These are phyloP conservation scores for Pyrus hybrid DNA, from an alignment of 331 rosid genomes.

Conservation along the genomic window DNA sequence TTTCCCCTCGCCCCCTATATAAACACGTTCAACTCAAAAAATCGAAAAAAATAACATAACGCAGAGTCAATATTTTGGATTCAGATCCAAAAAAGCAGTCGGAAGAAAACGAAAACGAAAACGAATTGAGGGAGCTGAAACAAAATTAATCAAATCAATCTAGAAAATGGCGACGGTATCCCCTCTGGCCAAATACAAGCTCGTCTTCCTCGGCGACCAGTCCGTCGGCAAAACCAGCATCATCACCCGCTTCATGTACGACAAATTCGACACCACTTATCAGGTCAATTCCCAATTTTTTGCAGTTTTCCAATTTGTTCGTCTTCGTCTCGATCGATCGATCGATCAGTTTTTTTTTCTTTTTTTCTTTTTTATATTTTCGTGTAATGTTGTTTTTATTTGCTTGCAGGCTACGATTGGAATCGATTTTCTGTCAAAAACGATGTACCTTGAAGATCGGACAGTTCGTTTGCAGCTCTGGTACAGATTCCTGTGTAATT, in stretches of 20 bases:
- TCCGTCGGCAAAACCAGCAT: conserved; percentile 99
- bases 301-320: background rate
- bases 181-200: conserved; percentile 98
- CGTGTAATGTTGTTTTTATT: background rate
- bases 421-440: conserved; percentile 91
- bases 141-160: background rate
- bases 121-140: background rate
- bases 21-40: conserved; percentile 28
- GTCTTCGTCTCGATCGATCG: background rate
- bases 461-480: conserved; percentile 99
- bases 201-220: conserved; percentile 96
- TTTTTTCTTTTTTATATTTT: background rate
- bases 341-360: too few species aligned
- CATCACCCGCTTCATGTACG: conserved; percentile 99
- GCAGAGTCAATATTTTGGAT: conserved; percentile 14
- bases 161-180: conserved; percentile 89
- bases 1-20: conserved; percentile 27
- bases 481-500: conserved; percentile 26
- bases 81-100: conserved; percentile 25
- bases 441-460: conserved; percentile 99
- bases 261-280: conserved; percentile 94
- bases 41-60: background rate
- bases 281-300: conserved; percentile 41
- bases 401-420: conserved; percentile 89
- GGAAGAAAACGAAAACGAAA: background rate